These are phyloP conservation scores for Verbena officinalis DNA, from an alignment of 257 asterid genomes.

Conservation along the genomic window DNA sequence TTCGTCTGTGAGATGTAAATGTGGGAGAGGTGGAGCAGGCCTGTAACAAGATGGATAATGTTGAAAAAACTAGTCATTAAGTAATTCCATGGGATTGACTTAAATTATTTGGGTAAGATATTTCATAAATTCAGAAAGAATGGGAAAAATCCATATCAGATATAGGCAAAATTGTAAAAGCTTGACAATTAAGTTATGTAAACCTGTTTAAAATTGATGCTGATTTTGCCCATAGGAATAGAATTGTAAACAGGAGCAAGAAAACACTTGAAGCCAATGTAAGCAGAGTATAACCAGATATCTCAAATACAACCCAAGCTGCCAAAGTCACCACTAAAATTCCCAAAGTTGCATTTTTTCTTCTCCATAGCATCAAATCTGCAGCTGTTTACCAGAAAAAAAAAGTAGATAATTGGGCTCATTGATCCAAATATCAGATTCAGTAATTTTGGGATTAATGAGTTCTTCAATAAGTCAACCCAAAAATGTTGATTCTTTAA, in stretches of 20 bases:
- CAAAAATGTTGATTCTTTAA: not conserved
- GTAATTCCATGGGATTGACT: not conserved
- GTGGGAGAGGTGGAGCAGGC: conserved; percentile 88
- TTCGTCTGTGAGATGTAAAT: conserved; percentile 74
- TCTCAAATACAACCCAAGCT: conserved; percentile 88
- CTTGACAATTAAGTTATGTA: conserved; percentile 1
- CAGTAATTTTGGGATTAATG: conserved; percentile 15
- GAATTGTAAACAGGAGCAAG: conserved; percentile 77
- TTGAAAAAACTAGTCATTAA: conserved; percentile 1
- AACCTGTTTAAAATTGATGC: conserved; percentile 90
- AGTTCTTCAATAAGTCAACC: not conserved
- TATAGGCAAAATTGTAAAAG: not conserved
- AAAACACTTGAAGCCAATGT: conserved; percentile 72
- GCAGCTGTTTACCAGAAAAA: conserved; percentile 53
- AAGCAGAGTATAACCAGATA: conserved; percentile 70
- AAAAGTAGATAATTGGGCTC: not conserved
- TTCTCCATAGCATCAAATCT: conserved; percentile 86
- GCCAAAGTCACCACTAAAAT: conserved; percentile 56
- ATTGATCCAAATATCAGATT: conserved; percentile 22
- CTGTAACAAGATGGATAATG: conserved; percentile 41
- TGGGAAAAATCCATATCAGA: not conserved
- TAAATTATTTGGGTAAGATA: too few relatives aligned
- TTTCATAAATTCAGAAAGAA: too few relatives aligned
- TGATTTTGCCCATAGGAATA: conserved; percentile 90
- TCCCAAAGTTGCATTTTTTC: conserved; percentile 51